Base-by-base conservation (phyloP, 2,329 filamentous ascomycete species). In the Aquanectria penicillioides region DNA sequence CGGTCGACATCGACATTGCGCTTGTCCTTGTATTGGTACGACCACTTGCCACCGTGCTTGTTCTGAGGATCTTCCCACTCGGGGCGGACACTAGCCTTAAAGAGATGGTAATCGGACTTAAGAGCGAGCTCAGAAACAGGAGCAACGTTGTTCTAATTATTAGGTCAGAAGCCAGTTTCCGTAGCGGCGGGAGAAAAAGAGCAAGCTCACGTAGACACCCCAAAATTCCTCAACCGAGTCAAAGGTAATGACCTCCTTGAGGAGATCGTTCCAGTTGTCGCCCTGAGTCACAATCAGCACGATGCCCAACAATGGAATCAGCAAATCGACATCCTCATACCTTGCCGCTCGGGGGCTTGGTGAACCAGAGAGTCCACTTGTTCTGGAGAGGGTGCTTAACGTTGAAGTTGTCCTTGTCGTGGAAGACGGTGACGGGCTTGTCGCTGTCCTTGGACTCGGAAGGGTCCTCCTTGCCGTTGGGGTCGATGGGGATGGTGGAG, bases 151-250 rank as follows among this genome's bases (percentile, higher is more conserved):
- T 99, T 99, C 96, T 99, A 58, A 12, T 13, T 17, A 25, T 15
- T 47, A n/a, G 33, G 28, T 61, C 31, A 67, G 60, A 69, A 31
- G 48, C 51, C 47, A 23, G 44, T 26, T 28, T 36, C 22, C 33
- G 57, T 59, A 52, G 49, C 43, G 61, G 57, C 58, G 57, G 47
- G 25, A 6, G 4, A 8, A 20, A 2, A 13, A 5, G 22, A 23
- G 4, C 17, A 55, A 33, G 83, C 94, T 77, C 86, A 99, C 96
- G 80, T 98, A 98, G 75, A 99, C 92, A 59, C 95, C 95, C 95
- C 95, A 99, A 80, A 99, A 99, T 78, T 99, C 96, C 81, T 99
- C 95, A 22, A 99, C 95, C 3, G 94, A 97, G 81, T 97, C 93
- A 73, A 99, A 98, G 56, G 93, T 97, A 73, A 99, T 97, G 70